Percentiles rank a stretch among this genome's conserved stretches.
Evolutionary conservation across 768 basidiomycete genomes (phyloP).

Genomic region (Tremella yokohamensis): DNA sequence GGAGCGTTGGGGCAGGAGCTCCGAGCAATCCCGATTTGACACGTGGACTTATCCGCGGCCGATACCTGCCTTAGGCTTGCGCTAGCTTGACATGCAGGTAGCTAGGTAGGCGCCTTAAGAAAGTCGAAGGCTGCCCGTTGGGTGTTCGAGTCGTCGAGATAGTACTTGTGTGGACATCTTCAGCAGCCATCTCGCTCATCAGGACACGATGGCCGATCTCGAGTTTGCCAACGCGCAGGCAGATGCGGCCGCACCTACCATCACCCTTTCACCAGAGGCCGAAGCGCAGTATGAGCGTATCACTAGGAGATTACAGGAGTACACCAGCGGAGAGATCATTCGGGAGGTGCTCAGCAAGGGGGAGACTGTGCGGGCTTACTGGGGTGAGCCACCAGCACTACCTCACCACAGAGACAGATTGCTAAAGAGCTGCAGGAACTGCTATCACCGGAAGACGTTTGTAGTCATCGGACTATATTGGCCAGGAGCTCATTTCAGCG

Average conservation of each 20-base stretch:
- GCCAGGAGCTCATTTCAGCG: slow-evolving; percentile 56
- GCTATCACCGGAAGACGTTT: slow-evolving; percentile 91
- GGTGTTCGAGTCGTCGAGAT: no score
- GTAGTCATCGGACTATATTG: slow-evolving; percentile 41
- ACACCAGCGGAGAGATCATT: slow-evolving; percentile 78
- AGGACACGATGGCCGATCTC: slow-evolving; percentile 21
- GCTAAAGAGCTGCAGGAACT: slow-evolving; percentile 61
- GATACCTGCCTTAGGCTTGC: no score
- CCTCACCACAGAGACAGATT: slow-evolving; percentile 8
- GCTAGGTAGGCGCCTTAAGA: no score
- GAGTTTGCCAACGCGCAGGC: slow-evolving; percentile 24
- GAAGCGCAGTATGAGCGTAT: slow-evolving; percentile 67
- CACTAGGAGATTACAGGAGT: slow-evolving; percentile 78
- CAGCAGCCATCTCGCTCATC: neutral
- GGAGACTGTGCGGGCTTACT: slow-evolving; percentile 77
- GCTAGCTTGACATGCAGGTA: no score
- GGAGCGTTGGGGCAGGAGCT: no score
- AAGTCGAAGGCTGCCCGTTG: no score
- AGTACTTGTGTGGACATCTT: neutral
- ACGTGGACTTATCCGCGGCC: no score
- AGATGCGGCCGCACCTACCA: slow-evolving; percentile 16
- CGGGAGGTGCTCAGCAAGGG: slow-evolving; percentile 75
- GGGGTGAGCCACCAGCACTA: slow-evolving; percentile 62
- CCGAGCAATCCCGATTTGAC: no score
- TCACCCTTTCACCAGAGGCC: slow-evolving; percentile 34